Evolutionary conservation across 805 yeast genomes (phyloP), one percentile per base, ranked within the genome.

Genomic region (Candida vaughaniae): DNA sequence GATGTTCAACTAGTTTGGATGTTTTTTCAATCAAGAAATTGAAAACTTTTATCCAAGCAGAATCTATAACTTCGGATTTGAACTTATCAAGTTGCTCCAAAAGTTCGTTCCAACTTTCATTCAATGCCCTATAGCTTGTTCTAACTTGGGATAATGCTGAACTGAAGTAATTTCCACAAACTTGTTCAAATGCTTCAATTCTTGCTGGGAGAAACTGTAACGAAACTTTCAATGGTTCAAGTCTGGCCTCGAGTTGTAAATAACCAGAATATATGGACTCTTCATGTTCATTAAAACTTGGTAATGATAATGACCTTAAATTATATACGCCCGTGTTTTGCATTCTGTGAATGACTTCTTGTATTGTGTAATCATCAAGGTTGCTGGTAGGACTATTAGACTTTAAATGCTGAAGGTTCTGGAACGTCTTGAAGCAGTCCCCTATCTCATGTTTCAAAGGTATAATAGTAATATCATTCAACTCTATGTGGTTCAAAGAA

Each of bases 21-120:
- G 71, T 51, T 42, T 77, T 77, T 3, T 60, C 53, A 29, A 76
- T 61, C 35, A 80, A 51, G 40, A 64, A 71, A 18, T 59, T 58
- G 43, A 80, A 78, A 2, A 80, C 61, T 16, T 69, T 69, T 43
- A 64, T 58, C 86, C 87, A 82, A 50, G 78, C 68, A 19, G 60
- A 52, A 41, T 78, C 81, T 3, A 82, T 64, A 19, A 73, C 46
- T 28, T 74, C 77, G 3, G 39, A 42, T 46, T 73, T 72, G 42
- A 81, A 57, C 5, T 52, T 57, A 3, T 52, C 52, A 10, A 77
- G 43, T 34, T 73, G 75, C 8, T 49, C 47, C 7, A 62, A 60
- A 32, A 81, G 54, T 37, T 61, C 56, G 14, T 63, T 53, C 58
- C 74, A 70, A 41, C 68, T 66, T 9, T 57, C 58, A 6, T 66